Conservation (phyloP, 78 protist species). For the Mastigamoeba balamuthi region DNA sequence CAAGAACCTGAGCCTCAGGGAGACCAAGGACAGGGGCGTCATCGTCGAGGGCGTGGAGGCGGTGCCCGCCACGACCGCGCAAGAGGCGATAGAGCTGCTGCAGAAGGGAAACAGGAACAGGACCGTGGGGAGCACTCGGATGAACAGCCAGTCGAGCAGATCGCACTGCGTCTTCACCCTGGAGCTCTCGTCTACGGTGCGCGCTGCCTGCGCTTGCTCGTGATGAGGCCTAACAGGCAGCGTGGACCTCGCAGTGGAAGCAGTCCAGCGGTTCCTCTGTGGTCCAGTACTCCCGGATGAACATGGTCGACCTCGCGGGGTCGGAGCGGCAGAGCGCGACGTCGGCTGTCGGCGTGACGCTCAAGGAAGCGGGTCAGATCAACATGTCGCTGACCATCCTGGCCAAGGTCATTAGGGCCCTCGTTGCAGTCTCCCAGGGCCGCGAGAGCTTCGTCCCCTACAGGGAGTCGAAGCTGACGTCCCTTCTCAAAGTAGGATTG, state of each 20-base stretch:
- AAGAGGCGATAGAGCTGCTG: background rate
- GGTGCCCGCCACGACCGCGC: too few species aligned
- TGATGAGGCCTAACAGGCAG: background rate
- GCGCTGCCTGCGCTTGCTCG: background rate
- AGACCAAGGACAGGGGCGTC: too few species aligned
- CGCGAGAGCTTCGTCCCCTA: slow-evolving; percentile 6
- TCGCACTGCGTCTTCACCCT: slow-evolving; percentile 33
- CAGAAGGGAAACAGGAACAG: slow-evolving; percentile 14
- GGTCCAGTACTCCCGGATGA: background rate
- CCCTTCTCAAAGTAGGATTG: too few species aligned
- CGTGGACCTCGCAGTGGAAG: background rate
- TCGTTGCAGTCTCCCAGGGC: background rate
- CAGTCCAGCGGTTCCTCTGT: background rate
- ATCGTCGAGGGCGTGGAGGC: too few species aligned
- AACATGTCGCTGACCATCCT: background rate
- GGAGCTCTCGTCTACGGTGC: background rate
- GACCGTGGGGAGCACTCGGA: background rate
- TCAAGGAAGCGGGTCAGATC: slow-evolving; percentile 26
- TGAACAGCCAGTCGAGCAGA: slow-evolving; percentile 22
- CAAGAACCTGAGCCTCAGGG: too few species aligned
- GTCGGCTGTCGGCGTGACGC: slow-evolving; percentile 8
- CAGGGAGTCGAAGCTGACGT: slow-evolving; percentile 19
- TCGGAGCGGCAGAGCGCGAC: slow-evolving; percentile 4
- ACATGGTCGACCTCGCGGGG: slow-evolving; percentile 22
- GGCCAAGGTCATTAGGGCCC: slow-evolving; percentile 3